phyloP scores from a whole-genome alignment of 208 protist genomes.

The Crithidia thermophila region DNA sequence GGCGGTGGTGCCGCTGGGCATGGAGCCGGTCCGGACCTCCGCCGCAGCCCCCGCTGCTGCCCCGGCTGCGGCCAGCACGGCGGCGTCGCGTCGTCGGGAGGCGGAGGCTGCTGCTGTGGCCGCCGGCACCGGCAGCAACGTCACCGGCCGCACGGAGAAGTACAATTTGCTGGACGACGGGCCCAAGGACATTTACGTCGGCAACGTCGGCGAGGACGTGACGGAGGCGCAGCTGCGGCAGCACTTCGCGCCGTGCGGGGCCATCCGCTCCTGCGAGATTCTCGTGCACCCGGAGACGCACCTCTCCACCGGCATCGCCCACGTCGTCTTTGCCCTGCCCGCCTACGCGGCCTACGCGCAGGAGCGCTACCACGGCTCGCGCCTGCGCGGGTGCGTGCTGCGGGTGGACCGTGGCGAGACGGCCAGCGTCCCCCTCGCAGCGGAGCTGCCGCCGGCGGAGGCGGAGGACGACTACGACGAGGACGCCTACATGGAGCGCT shows the following conservation, averaged over 20 bases:
- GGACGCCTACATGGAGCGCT: conserved; percentile 62
- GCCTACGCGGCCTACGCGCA: conserved; percentile 87
- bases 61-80: conserved; percentile 1
- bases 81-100: conserved; percentile 8
- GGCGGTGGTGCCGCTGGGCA: conserved; percentile 46
- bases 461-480: conserved; percentile 81
- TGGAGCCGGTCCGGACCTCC: conserved; percentile 23
- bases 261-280: conserved; percentile 67
- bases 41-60: background rate
- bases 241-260: conserved; percentile 80
- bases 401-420: conserved; percentile 88
- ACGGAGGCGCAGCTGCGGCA: conserved; percentile 77
- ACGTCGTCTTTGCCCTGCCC: conserved; percentile 74
- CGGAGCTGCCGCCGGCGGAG: conserved; percentile 40
- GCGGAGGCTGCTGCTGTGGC: conserved; percentile 10
- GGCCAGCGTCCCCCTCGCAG: conserved; percentile 64
- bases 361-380: conserved; percentile 83
- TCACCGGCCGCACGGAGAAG: conserved; percentile 76
- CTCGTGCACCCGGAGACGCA: conserved; percentile 81
- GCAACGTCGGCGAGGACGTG: conserved; percentile 79
- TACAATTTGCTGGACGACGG: conserved; percentile 86
- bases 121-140: conserved; percentile 34
- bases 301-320: conserved; percentile 75
- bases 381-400: conserved; percentile 72
- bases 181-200: conserved; percentile 78